Conservation (phyloP, 495 filamentous ascomycete genomes). For the Aspergillus sparsus region DNA sequence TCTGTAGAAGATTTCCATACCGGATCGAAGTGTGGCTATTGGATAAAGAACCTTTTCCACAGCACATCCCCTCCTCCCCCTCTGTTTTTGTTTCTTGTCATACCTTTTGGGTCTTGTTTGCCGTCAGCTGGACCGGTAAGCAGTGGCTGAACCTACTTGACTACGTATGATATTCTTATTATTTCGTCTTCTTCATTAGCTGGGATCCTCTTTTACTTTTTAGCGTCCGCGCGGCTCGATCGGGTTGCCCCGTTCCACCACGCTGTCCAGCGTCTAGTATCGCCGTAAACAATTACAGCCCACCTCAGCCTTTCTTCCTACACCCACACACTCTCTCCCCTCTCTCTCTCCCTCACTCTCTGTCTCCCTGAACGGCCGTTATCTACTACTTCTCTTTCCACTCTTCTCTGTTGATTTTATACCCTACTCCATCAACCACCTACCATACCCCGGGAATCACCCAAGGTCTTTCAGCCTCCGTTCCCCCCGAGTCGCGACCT, state of each 20-base stretch:
- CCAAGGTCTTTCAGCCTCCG: neutral
- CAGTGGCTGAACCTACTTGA: no score
- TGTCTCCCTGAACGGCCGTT: neutral
- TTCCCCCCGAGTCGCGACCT: neutral
- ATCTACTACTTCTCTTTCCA: neutral
- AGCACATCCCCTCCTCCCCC: neutral
- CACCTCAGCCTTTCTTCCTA: conserved; percentile 6
- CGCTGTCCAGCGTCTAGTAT: conserved; percentile 16
- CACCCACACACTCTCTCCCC: no score
- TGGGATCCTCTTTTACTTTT: conserved; percentile 4
- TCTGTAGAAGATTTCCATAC: no score
- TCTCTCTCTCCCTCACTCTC: neutral
- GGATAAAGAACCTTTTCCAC: no score
- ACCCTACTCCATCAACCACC: neutral
- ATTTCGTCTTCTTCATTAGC: neutral
- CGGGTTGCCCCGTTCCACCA: conserved; percentile 32
- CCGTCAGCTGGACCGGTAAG: no score
- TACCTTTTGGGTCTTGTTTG: neutral
- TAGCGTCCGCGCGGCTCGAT: conserved; percentile 30
- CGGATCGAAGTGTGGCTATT: no score
- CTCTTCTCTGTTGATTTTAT: neutral
- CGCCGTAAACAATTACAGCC: conserved; percentile 28
- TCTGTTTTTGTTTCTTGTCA: neutral
- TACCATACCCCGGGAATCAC: neutral
- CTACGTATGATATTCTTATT: neutral